Evolutionary conservation across 106 monocot genomes (phyloP).

Genomic region (Chionographis japonica): DNA sequence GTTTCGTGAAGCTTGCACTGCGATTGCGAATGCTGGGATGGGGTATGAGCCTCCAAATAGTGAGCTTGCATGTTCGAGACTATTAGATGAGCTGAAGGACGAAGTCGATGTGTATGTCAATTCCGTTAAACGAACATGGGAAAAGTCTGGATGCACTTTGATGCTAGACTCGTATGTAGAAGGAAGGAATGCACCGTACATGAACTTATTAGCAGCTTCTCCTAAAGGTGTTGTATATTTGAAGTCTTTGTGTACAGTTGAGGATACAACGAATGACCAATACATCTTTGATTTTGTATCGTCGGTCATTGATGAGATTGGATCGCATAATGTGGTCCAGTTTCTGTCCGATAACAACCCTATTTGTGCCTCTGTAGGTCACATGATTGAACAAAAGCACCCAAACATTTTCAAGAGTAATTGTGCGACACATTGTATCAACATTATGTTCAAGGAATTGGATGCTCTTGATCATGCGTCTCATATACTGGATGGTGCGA

Average conservation of each 20-base stretch:
- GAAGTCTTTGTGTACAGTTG: conserved; percentile 13
- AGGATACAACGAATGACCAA: not conserved
- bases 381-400: conserved; percentile 13
- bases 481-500: conserved; percentile 5
- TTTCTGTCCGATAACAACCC: conserved; percentile 10
- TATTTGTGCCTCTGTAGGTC: not conserved
- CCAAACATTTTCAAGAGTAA: conserved; percentile 16
- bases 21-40: conserved; percentile 13
- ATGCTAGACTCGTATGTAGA: conserved; percentile 11
- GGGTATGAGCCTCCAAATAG: conserved; percentile 17
- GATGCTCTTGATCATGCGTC: not conserved
- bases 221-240: conserved; percentile 18
- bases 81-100: conserved; percentile 6
- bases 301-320: conserved; percentile 9
- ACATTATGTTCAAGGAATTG: conserved; percentile 17
- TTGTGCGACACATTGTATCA: conserved; percentile 10
- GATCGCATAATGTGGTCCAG: conserved; percentile 7
- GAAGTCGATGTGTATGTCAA: conserved; percentile 11
- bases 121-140: conserved; percentile 12
- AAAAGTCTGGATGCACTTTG: conserved; percentile 18
- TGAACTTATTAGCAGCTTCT: conserved; percentile 11
- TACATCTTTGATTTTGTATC: conserved; percentile 3
- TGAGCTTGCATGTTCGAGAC: not conserved
- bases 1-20: conserved; percentile 17
- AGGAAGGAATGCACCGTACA: not conserved